These are phyloP conservation scores for Cupressus sempervirens DNA, from an alignment of 75 land plant genomes.

Conservation along the genomic window DNA sequence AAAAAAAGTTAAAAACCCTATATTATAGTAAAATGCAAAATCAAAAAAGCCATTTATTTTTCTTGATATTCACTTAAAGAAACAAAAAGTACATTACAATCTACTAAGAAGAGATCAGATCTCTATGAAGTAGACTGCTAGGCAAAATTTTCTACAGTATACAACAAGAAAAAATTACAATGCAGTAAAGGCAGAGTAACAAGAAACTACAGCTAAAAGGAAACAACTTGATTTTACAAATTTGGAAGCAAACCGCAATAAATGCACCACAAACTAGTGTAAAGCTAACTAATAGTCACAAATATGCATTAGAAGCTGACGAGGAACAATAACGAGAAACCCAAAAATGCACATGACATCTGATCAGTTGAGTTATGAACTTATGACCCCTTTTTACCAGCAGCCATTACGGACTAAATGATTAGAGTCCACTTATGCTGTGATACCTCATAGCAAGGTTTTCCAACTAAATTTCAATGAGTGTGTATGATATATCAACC, in stretches of 20 bases:
- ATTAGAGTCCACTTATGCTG: background rate
- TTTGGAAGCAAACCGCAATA: background rate
- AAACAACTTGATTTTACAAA: background rate
- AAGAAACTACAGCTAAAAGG: background rate
- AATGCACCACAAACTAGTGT: background rate
- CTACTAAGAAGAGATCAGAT: background rate
- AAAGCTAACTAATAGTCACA: background rate
- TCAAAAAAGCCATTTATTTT: background rate
- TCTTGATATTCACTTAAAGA: background rate
- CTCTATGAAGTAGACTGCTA: background rate
- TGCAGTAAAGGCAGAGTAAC: background rate
- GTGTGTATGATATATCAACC: background rate
- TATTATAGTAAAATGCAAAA: background rate
- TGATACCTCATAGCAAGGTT: background rate
- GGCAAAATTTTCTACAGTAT: background rate
- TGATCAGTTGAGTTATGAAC: background rate
- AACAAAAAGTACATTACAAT: background rate
- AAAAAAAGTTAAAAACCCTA: background rate
- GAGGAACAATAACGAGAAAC: background rate
- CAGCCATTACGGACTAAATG: background rate
- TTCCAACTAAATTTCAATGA: background rate
- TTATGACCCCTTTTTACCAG: background rate
- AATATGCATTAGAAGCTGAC: background rate
- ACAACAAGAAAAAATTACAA: background rate
- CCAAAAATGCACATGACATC: background rate